A percentile compares a stretch with the other conserved stretches of the same genome.
phyloP scores from a whole-genome alignment of 305 asterid genomes.

The Fraxinus floribunda region DNA sequence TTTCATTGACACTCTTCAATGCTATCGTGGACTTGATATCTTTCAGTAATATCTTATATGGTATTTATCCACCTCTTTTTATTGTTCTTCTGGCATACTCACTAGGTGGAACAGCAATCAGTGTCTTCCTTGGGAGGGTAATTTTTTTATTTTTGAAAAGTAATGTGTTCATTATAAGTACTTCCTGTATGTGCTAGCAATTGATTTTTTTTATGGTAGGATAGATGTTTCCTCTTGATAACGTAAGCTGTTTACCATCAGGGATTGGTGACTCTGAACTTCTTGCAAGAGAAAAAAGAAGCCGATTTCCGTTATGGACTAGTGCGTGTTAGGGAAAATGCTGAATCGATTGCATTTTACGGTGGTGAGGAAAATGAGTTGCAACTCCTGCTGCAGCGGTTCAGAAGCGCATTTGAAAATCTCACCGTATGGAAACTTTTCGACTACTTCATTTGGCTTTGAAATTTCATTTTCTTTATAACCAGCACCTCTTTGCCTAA shows the following conservation, averaged over 20 bases:
- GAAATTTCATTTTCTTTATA: slow-evolving; percentile 10
- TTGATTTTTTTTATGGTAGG: background rate
- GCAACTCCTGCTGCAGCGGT: slow-evolving; percentile 67
- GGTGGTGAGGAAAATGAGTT: slow-evolving; percentile 89
- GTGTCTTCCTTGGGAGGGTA: slow-evolving; percentile 88
- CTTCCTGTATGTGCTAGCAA: background rate
- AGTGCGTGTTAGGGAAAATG: slow-evolving; percentile 88
- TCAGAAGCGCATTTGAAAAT: slow-evolving; percentile 81
- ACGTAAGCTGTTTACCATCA: slow-evolving; percentile 26
- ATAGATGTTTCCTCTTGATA: slow-evolving; percentile 9
- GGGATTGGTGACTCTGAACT: slow-evolving; percentile 78
- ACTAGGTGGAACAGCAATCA: slow-evolving; percentile 83
- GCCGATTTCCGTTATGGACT: slow-evolving; percentile 93
- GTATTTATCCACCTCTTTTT: slow-evolving; percentile 88
- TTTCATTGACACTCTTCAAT: slow-evolving; percentile 72
- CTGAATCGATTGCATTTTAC: slow-evolving; percentile 92
- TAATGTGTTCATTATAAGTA: background rate
- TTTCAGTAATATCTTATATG: slow-evolving; percentile 78
- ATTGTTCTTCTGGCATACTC: slow-evolving; percentile 74
- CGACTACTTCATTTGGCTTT: slow-evolving; percentile 10
- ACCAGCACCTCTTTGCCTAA: background rate
- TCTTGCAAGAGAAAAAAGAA: slow-evolving; percentile 93
- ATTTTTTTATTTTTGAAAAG: slow-evolving; percentile 18
- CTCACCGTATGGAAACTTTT: slow-evolving; percentile 53
- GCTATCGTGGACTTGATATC: slow-evolving; percentile 86